A percentile compares a stretch with the other conserved stretches of the same genome.
phyloP scores from a whole-genome alignment of 2,329 filamentous ascomycete species.

The Colletotrichum sp. region DNA sequence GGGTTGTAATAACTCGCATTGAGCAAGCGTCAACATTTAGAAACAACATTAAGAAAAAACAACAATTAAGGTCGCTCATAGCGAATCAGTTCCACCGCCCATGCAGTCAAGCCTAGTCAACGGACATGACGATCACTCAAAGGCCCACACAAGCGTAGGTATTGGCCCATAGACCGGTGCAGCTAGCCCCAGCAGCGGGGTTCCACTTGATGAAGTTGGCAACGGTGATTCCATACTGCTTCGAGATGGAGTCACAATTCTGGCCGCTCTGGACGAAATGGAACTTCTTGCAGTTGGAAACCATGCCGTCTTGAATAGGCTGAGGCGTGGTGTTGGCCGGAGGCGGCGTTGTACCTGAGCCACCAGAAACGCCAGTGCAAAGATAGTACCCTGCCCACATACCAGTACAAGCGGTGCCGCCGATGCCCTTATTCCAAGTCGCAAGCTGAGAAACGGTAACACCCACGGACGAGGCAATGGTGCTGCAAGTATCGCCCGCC shows the following conservation, averaged over 20 bases:
- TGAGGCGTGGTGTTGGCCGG: conserved; percentile 24
- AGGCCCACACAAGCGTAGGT: conserved; percentile 8
- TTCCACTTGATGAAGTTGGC: conserved; percentile 26
- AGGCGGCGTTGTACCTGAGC: neutral
- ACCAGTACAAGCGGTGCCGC: conserved; percentile 12
- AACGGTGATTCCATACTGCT: conserved; percentile 24
- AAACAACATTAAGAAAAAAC: too few species aligned
- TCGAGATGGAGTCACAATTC: conserved; percentile 23
- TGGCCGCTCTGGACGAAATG: neutral
- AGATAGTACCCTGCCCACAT: conserved; percentile 5
- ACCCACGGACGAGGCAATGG: conserved; percentile 24
- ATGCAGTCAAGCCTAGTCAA: too few species aligned
- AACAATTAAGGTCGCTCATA: too few species aligned
- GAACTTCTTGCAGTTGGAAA: conserved; percentile 22
- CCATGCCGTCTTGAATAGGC: conserved; percentile 25
- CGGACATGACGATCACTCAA: too few species aligned
- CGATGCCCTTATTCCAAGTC: conserved; percentile 23
- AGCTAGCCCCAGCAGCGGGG: neutral
- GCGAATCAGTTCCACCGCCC: too few species aligned
- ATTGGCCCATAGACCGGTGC: conserved; percentile 10
- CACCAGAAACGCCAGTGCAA: neutral
- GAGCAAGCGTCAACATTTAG: too few species aligned
- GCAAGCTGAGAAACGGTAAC: conserved; percentile 29
- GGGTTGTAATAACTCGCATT: too few species aligned
- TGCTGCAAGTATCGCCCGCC: conserved; percentile 26